Conservation (phyloP, 768 basidiomycete genomes). For the Trametes cubensis region DNA sequence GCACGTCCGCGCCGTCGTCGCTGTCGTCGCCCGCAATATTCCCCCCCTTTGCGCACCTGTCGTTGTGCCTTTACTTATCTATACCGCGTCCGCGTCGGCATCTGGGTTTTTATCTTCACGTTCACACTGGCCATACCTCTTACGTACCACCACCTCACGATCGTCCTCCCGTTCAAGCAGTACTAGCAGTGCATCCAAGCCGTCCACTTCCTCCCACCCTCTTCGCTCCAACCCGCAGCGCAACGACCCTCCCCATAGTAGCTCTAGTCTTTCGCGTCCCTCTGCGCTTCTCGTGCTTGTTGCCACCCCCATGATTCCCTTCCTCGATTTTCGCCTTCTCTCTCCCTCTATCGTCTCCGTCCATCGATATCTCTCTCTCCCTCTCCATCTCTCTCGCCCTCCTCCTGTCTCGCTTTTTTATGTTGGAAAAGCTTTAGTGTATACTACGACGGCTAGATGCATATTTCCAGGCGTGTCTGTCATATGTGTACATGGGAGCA, state of each 20-base stretch:
- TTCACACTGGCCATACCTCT: neutral
- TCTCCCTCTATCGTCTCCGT: conserved; percentile 14
- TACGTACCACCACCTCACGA: neutral
- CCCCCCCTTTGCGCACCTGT: conserved; percentile 26
- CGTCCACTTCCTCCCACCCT: neutral
- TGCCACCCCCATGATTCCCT: neutral
- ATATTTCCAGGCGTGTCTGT: conserved; percentile 22
- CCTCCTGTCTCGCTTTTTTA: conserved; percentile 12
- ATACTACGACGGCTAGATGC: conserved; percentile 32
- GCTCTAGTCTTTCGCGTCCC: conserved; percentile 7
- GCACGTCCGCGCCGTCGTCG: no score
- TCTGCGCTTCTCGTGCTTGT: conserved; percentile 20
- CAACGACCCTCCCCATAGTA: conserved; percentile 13
- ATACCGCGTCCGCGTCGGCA: conserved; percentile 12
- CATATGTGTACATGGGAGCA: conserved; percentile 14
- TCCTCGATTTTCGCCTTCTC: conserved; percentile 15
- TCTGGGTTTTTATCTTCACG: neutral
- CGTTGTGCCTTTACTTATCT: conserved; percentile 11
- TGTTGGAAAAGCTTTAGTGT: conserved; percentile 32
- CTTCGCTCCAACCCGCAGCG: neutral
- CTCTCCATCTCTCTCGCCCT: no score
- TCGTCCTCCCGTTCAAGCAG: neutral
- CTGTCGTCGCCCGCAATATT: conserved; percentile 2
- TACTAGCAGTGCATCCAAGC: neutral
- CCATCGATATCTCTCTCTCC: conserved; percentile 18